Evolutionary conservation across 371 early-diverging fungal genomes (phyloP), one percentile per base, ranked within the genome.

Genomic region (Blakeslea trispora): DNA sequence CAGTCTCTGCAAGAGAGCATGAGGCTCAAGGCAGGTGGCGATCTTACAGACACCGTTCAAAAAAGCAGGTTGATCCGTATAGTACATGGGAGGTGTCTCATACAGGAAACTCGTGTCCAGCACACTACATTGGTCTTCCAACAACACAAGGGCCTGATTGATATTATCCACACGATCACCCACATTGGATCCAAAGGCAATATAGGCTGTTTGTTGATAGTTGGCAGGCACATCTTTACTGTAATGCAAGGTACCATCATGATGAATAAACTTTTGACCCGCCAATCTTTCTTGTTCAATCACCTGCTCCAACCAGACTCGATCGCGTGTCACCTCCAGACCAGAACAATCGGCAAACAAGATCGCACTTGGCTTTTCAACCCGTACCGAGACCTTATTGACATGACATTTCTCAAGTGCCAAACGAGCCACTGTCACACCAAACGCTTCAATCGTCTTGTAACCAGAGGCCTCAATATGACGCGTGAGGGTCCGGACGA

Each of bases 31-130:
- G 34, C 75, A 70, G 1, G 97, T 97, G 23, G 71, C 72, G 63
- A 94, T 87, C 71, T 93, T 93, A 70, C 88, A 88, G 0, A 85
- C 94, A 3, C 83, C 92, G 56, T 99, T 99, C 49, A 99, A 64
- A 68, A 98, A 99, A 18, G 77, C 64, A 7, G 95, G 92, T 66
- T 99, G 98, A 42, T 98, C 96, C 7, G 81, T 76, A 31, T 90
- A 85, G 72, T 99, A 98, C 98, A 97, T 97, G 32, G 99, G 95
- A 11, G 89, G 79, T 0, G 97, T 95, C 66, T 97, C 95, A 71
- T 99, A 99, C 57, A 99, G 68, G 72, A 92, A 97, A 40, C 96
- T 96, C 11, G 98, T 96, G 61, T 97, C 94, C n/a, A 90, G 63
- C 3, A 99, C 71, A 14, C 77, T 69, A 4, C 75, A 69, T 18